Evolutionary conservation across 495 filamentous ascomycete genomes (phyloP).

Genomic region (Acidomyces sp.): DNA sequence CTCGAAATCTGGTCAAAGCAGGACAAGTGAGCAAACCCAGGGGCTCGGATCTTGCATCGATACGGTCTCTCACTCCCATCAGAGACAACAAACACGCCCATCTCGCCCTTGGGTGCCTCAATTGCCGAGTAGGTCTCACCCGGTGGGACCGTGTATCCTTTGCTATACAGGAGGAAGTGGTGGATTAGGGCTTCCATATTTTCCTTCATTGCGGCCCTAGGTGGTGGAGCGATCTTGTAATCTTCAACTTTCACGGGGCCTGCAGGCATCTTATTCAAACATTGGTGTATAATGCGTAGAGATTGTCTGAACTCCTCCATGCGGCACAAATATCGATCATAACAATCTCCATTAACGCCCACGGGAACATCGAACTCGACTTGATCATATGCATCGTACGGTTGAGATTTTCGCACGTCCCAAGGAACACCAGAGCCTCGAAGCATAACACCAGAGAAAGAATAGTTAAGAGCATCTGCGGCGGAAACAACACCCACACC

Average conservation of each 20-base stretch:
- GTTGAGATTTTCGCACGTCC: conserved; percentile 90
- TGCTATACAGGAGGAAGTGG: conserved; percentile 97
- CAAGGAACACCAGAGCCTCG: conserved; percentile 93
- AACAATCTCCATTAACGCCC: conserved; percentile 94
- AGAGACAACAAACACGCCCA: conserved; percentile 95
- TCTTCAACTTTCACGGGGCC: conserved; percentile 92
- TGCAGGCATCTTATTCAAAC: conserved; percentile 95
- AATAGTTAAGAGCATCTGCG: conserved; percentile 85
- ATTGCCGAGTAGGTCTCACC: conserved; percentile 97
- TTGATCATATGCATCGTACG: conserved; percentile 94
- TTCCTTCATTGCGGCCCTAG: conserved; percentile 98
- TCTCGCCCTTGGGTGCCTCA: conserved; percentile 98
- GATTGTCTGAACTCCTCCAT: conserved; percentile 99
- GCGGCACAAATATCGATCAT: conserved; percentile 95
- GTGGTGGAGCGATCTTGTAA: conserved; percentile 96
- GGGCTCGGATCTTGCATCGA: conserved; percentile 92
- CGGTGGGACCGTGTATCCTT: conserved; percentile 94
- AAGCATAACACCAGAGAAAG: conserved; percentile 95
- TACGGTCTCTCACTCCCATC: conserved; percentile 95
- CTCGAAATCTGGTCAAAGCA: conserved; percentile 86
- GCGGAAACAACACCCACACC: conserved; percentile 85
- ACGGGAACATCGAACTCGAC: conserved; percentile 98
- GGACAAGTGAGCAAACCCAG: conserved; percentile 88
- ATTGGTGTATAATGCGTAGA: conserved; percentile 96
- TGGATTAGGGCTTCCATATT: conserved; percentile 99